Evolutionary conservation across 2,329 filamentous ascomycete species (phyloP), one percentile per base, ranked within the genome.

Genomic region (Sarocladium brachiariae): DNA sequence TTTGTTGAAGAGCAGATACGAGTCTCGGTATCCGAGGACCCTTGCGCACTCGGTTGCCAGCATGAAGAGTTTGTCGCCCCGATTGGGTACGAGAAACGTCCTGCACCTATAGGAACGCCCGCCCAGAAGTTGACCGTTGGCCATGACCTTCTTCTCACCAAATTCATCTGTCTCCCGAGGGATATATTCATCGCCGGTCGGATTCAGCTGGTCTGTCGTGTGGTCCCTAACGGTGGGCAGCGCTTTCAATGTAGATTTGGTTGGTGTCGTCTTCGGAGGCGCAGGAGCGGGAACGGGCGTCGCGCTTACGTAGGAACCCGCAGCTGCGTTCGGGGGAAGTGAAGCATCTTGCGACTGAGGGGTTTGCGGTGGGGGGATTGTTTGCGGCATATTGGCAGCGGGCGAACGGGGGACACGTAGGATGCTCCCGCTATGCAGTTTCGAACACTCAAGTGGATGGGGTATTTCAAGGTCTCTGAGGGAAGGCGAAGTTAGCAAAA

Each of bases 1-100:
- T 73, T 97, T 96, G 78, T 97, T 97, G 75, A 99, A 99, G 14
- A 99, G 74, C 31, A 99, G 76, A 66, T 99, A 99, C n/a, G 91
- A 96, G 67, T 99, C 93, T 54, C 93, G 81, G 66, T 99, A 99
- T 43, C 90, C 88, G 19, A 97, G 75, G 3, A 96, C 90, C 57
- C 93, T 83, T 21, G 93, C 93, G 65, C 93, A 97, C 70, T 99
- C 93, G 14, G 93, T 99, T 31, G 93, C 93, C 49, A 99, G 81
- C 93, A 99, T 99, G 71, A 97, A 99, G 5, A 97, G 79, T 69
- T 96, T 96, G 57, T 95, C 86, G 24, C 89, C 90, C 59, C 93
- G 79, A 61, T 95, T 85, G 16, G 92, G 90, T 3, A 99, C 91
- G 57, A 88, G 82, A 66, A 99, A 99, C 1, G 92, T 97, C 56